These are phyloP conservation scores for Leccinum subgranulosum DNA, from an alignment of 768 basidiomycete species.

Conservation along the genomic window DNA sequence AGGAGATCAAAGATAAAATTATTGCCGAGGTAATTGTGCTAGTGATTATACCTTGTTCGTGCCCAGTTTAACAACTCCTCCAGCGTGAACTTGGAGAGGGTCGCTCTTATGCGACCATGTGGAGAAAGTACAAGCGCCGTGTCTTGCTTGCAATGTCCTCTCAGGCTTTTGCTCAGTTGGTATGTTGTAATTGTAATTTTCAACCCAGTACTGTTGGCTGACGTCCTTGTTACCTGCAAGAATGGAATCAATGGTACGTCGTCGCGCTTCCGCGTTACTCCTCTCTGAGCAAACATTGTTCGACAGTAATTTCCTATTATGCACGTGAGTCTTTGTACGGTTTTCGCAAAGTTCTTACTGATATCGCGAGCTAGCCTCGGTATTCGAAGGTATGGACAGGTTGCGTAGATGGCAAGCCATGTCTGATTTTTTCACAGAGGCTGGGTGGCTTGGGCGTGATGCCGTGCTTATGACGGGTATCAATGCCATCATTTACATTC, in stretches of 20 bases:
- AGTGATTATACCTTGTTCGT: neutral
- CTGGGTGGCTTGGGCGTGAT: slow-evolving; percentile 92
- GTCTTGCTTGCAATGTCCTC: slow-evolving; percentile 94
- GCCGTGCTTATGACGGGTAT: slow-evolving; percentile 96
- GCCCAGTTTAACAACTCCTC: neutral
- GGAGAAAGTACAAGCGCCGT: slow-evolving; percentile 81
- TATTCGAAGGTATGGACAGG: slow-evolving; percentile 74
- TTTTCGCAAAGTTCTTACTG: slow-evolving; percentile 1
- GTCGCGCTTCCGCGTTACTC: neutral
- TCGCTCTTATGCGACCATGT: slow-evolving; percentile 77
- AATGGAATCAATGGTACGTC: slow-evolving; percentile 88
- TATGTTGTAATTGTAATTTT: slow-evolving; percentile 39
- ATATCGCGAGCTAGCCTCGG: slow-evolving; percentile 54
- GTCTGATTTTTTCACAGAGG: slow-evolving; percentile 50
- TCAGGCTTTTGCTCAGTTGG: slow-evolving; percentile 93
- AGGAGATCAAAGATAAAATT: slow-evolving; percentile 83
- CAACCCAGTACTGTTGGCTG: neutral
- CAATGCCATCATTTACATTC: slow-evolving; percentile 77
- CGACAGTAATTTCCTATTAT: slow-evolving; percentile 89
- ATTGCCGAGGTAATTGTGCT: slow-evolving; percentile 53
- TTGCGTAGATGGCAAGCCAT: neutral
- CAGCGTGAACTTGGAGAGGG: slow-evolving; percentile 76
- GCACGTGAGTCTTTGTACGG: slow-evolving; percentile 59
- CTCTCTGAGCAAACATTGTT: slow-evolving; percentile 1
- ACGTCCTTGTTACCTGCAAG: slow-evolving; percentile 36